phyloP scores from a whole-genome alignment of 352 stramenopile genomes.

The Pythium aquatile region DNA sequence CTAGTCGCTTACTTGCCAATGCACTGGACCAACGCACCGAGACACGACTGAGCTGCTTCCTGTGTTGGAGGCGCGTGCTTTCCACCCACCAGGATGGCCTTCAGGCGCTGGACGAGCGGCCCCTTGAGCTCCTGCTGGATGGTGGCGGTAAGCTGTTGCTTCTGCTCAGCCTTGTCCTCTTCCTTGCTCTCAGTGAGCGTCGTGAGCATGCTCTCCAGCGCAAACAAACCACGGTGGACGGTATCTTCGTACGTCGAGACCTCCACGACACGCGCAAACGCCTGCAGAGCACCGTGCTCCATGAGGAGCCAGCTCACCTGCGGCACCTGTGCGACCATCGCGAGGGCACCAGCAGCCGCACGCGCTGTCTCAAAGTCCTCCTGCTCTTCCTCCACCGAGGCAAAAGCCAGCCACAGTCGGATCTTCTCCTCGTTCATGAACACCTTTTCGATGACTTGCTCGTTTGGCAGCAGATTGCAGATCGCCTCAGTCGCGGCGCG shows the following conservation, averaged over 20 bases:
- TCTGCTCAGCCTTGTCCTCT: slow-evolving; percentile 41
- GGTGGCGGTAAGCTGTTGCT: slow-evolving; percentile 42
- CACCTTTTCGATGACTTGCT: slow-evolving; percentile 92
- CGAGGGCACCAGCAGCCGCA: slow-evolving; percentile 91
- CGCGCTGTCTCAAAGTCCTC: slow-evolving; percentile 91
- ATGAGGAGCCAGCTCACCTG: slow-evolving; percentile 71
- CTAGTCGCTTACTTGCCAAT: slow-evolving; percentile 21
- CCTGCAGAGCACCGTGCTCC: slow-evolving; percentile 59
- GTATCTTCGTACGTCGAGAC: slow-evolving; percentile 59
- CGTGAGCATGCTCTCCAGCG: slow-evolving; percentile 73
- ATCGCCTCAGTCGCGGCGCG: slow-evolving; percentile 95
- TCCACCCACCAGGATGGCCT: slow-evolving; percentile 25
- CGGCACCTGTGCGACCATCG: slow-evolving; percentile 90
- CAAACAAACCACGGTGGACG: slow-evolving; percentile 71
- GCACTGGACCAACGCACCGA: slow-evolving; percentile 36
- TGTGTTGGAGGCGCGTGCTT: slow-evolving; percentile 29
- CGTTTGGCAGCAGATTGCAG: slow-evolving; percentile 95
- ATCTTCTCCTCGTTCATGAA: slow-evolving; percentile 93
- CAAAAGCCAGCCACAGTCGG: slow-evolving; percentile 92
- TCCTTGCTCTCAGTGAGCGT: slow-evolving; percentile 26
- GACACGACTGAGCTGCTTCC: slow-evolving; percentile 49
- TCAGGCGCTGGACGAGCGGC: slow-evolving; percentile 38
- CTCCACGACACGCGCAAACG: slow-evolving; percentile 56
- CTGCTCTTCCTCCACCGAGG: slow-evolving; percentile 89
- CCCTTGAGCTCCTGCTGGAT: slow-evolving; percentile 34